These are phyloP conservation scores for Teratosphaeriaceae sp. DNA, from an alignment of 2,329 filamentous ascomycete species.

Conservation along the genomic window DNA sequence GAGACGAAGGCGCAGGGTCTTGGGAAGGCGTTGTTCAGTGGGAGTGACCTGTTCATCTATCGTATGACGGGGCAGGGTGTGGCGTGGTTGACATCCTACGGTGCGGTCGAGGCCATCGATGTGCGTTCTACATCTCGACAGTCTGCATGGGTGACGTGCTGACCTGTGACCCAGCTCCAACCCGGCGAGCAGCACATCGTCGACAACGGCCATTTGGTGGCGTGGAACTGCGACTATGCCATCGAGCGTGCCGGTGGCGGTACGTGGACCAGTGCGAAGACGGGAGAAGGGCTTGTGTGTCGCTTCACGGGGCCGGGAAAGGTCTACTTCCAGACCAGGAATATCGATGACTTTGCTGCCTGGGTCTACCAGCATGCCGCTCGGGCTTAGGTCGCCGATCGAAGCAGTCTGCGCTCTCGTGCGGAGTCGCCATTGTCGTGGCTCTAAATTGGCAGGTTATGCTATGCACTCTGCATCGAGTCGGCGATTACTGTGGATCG, in stretches of 20 bases:
- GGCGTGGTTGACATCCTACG: conserved; percentile 83
- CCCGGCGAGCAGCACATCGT: conserved; percentile 61
- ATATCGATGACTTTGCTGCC: conserved; percentile 53
- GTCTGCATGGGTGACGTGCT: not conserved
- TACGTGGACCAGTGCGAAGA: conserved; percentile 74
- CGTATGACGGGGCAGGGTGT: conserved; percentile 72
- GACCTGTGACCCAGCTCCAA: conserved; percentile 31
- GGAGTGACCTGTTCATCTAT: conserved; percentile 84
- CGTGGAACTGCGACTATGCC: conserved; percentile 90
- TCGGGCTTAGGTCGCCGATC: not conserved
- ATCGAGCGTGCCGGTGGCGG: conserved; percentile 86
- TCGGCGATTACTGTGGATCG: no score
- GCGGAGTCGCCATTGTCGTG: conserved; percentile 27
- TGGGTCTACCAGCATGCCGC: not conserved
- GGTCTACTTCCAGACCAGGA: conserved; percentile 84
- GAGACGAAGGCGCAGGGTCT: conserved; percentile 75
- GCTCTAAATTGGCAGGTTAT: no score
- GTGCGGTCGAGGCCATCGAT: conserved; percentile 73
- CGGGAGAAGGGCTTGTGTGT: conserved; percentile 81
- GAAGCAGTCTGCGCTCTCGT: conserved; percentile 48
- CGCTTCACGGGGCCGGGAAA: conserved; percentile 85
- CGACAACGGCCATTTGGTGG: conserved; percentile 8
- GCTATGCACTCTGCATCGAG: no score
- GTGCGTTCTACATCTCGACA: not conserved
- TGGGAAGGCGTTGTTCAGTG: conserved; percentile 83